phyloP scores from a whole-genome alignment of 2,329 filamentous ascomycete genomes.

The Diaporthe sp. region DNA sequence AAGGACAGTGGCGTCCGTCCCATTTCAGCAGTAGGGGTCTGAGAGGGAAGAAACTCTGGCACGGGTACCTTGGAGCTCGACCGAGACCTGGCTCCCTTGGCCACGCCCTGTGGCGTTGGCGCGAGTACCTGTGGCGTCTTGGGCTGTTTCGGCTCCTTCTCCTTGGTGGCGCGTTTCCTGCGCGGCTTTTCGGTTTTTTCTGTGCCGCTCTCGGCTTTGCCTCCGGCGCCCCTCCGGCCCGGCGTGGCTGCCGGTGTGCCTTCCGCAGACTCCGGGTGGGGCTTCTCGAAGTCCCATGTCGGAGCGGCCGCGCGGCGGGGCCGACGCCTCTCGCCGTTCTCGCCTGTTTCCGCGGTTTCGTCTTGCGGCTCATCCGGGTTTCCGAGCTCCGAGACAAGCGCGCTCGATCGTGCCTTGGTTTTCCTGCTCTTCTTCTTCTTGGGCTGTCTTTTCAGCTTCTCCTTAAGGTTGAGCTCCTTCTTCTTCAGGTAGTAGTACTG shows the following conservation, averaged over 20 bases:
- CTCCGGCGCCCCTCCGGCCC: slow-evolving; percentile 59
- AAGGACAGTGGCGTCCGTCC: slow-evolving; percentile 41
- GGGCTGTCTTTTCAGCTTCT: slow-evolving; percentile 77
- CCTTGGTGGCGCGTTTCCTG: slow-evolving; percentile 56
- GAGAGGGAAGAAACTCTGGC: slow-evolving; percentile 55
- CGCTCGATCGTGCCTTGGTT: slow-evolving; percentile 72
- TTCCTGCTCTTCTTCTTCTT: slow-evolving; percentile 68
- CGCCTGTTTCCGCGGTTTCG: slow-evolving; percentile 68
- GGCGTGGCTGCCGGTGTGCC: slow-evolving; percentile 67
- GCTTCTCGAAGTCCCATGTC: slow-evolving; percentile 76
- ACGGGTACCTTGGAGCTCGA: slow-evolving; percentile 66
- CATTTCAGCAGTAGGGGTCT: slow-evolving; percentile 51
- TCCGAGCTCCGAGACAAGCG: slow-evolving; percentile 76
- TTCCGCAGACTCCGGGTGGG: slow-evolving; percentile 44
- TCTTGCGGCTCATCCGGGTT: slow-evolving; percentile 70
- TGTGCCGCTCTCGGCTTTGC: slow-evolving; percentile 57
- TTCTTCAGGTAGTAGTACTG: slow-evolving; percentile 89
- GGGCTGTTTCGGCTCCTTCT: slow-evolving; percentile 49
- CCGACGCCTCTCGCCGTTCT: slow-evolving; percentile 71
- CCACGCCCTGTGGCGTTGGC: slow-evolving; percentile 57
- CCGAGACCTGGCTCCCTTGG: slow-evolving; percentile 64
- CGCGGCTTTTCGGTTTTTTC: slow-evolving; percentile 61
- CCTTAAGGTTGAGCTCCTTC: slow-evolving; percentile 81
- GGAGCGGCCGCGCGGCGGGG: slow-evolving; percentile 78
- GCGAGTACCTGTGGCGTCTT: slow-evolving; percentile 62